Evolutionary conservation across 2,329 filamentous ascomycete genomes (phyloP).

Genomic region (Fusarium lateritium): DNA sequence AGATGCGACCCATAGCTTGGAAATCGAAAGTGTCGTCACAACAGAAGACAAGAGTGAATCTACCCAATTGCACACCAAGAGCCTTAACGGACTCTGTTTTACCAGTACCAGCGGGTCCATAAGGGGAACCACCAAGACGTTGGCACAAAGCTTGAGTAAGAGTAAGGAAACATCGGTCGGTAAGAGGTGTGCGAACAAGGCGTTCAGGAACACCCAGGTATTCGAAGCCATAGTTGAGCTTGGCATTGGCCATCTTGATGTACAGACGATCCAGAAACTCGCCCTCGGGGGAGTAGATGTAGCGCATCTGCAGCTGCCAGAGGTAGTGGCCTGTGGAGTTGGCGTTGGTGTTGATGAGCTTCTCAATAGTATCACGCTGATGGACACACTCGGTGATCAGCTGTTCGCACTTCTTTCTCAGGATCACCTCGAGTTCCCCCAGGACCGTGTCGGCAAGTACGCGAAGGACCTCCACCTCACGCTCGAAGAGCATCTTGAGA

Average conservation of each 20-base stretch:
- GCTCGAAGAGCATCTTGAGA: slow-evolving; percentile 80
- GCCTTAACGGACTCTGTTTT: slow-evolving; percentile 99
- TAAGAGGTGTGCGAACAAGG: slow-evolving; percentile 95
- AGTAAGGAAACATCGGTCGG: slow-evolving; percentile 97
- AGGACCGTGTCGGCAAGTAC: slow-evolving; percentile 91
- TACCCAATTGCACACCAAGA: slow-evolving; percentile 93
- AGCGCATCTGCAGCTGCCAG: slow-evolving; percentile 98
- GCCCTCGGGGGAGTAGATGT: slow-evolving; percentile 87
- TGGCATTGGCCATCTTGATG: slow-evolving; percentile 97
- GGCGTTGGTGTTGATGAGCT: slow-evolving; percentile 83
- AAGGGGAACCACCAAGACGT: slow-evolving; percentile 94
- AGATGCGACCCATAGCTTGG: slow-evolving; percentile 99
- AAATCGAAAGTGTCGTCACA: slow-evolving; percentile 99
- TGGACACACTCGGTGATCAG: slow-evolving; percentile 99
- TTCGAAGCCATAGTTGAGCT: slow-evolving; percentile 96
- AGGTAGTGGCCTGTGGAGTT: slow-evolving; percentile 84
- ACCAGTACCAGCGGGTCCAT: slow-evolving; percentile 96
- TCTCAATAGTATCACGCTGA: slow-evolving; percentile 93
- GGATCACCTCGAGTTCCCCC: slow-evolving; percentile 87
- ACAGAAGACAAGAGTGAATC: slow-evolving; percentile 98
- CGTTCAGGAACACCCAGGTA: slow-evolving; percentile 97
- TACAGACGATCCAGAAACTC: slow-evolving; percentile 86
- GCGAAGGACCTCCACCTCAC: slow-evolving; percentile 87
- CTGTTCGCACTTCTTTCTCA: slow-evolving; percentile 97
- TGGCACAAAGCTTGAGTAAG: slow-evolving; percentile 97